These are phyloP conservation scores for Cantharellus cinnabarinus DNA, from an alignment of 768 basidiomycete genomes.

Conservation along the genomic window DNA sequence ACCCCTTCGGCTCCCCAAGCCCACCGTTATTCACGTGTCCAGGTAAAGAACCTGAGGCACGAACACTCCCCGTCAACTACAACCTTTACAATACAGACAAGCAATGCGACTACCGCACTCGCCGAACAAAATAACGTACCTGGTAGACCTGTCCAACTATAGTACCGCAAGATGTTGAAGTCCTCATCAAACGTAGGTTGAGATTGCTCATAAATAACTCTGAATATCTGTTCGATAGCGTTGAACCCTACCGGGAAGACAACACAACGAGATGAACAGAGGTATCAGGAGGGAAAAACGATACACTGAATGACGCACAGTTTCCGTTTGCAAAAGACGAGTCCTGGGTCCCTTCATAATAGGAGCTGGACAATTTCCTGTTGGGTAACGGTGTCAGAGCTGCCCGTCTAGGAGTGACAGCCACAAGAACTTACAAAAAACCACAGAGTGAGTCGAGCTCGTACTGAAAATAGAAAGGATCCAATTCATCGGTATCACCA, in stretches of 20 bases:
- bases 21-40: slow-evolving; percentile 46
- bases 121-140: not conserved
- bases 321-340: slow-evolving; percentile 48
- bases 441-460: slow-evolving; percentile 64
- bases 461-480: slow-evolving; percentile 24
- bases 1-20: slow-evolving; percentile 56
- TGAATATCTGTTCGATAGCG: slow-evolving; percentile 50
- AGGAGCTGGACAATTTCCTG: slow-evolving; percentile 46
- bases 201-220: slow-evolving; percentile 58
- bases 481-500: not conserved
- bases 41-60: slow-evolving; percentile 22
- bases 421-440: slow-evolving; percentile 24
- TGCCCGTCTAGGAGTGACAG: not conserved
- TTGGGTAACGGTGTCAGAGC: no score
- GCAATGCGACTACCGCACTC: not conserved
- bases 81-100: not conserved
- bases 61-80: not conserved
- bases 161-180: slow-evolving; percentile 58
- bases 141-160: slow-evolving; percentile 60
- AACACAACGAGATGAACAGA: slow-evolving; percentile 4
- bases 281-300: not conserved
- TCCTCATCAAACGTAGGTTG: slow-evolving; percentile 43
- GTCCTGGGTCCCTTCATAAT: slow-evolving; percentile 53
- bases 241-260: slow-evolving; percentile 29
- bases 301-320: slow-evolving; percentile 23